Evolutionary conservation across 192 early-diverging fungal genomes (phyloP).

Genomic region (Kappamyces sp.): DNA sequence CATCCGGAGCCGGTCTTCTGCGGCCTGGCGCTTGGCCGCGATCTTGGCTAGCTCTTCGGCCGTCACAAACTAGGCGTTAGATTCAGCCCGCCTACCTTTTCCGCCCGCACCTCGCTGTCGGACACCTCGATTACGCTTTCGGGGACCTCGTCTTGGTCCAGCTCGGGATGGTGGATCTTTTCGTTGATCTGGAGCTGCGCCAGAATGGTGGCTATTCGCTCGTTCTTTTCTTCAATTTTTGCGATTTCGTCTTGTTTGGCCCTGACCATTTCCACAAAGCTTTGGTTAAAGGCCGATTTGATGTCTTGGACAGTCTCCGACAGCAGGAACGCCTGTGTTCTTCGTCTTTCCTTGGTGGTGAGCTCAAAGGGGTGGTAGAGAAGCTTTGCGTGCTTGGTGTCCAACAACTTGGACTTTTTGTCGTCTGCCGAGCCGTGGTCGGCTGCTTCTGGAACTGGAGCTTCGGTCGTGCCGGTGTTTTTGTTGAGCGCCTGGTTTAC

Average conservation of each 20-base stretch:
- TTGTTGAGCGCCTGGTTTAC: conserved; percentile 9
- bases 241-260: conserved; percentile 46
- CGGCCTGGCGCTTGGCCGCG: conserved; percentile 32
- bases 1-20: conserved; percentile 38
- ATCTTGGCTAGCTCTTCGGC: conserved; percentile 40
- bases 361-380: conserved; percentile 45
- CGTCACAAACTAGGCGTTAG: conserved; percentile 36
- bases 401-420: neutral
- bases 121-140: conserved; percentile 44
- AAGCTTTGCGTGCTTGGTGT: conserved; percentile 22
- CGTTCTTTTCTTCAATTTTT: conserved; percentile 57
- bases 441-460: neutral
- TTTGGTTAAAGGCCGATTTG: conserved; percentile 42
- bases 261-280: conserved; percentile 39
- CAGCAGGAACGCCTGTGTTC: conserved; percentile 43
- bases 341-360: conserved; percentile 44
- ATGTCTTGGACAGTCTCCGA: conserved; percentile 36
- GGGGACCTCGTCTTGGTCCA: conserved; percentile 56
- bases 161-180: conserved; percentile 34
- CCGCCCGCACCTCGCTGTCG: conserved; percentile 50
- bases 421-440: neutral
- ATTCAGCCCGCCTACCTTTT: conserved; percentile 29
- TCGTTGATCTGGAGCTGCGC: conserved; percentile 43
- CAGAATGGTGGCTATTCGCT: conserved; percentile 43
- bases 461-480: too few relatives aligned